phyloP scores from a whole-genome alignment of 164 flowering plant genomes.

The Chimonanthus praecox region DNA sequence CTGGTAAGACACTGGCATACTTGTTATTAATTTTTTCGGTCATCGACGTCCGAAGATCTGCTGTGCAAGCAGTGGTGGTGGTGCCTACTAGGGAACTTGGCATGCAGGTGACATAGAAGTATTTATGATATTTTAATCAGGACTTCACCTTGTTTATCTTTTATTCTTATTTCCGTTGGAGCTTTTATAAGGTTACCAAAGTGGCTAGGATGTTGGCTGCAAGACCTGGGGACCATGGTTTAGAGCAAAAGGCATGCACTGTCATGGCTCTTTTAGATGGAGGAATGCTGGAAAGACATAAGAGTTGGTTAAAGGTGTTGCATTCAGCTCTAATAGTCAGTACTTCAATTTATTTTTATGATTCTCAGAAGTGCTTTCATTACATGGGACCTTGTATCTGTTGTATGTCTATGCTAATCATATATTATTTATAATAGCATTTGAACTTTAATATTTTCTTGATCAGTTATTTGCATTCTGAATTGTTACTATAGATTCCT shows the following conservation, averaged over 20 bases:
- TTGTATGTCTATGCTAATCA: too few species aligned
- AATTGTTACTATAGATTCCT: too few species aligned
- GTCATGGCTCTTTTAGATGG: conserved; percentile 95
- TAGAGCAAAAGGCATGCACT: conserved; percentile 43
- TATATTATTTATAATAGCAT: background rate
- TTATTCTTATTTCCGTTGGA: conserved; percentile 1
- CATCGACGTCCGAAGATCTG: conserved; percentile 48
- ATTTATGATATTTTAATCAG: background rate
- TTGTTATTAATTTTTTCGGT: conserved; percentile 65
- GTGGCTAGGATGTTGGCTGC: conserved; percentile 82
- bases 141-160: background rate
- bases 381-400: background rate
- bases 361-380: background rate
- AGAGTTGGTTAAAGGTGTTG: conserved; percentile 82
- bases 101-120: conserved; percentile 59
- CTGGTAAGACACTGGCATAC: conserved; percentile 94
- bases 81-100: conserved; percentile 98
- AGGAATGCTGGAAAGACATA: conserved; percentile 81
- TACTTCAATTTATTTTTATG: too few species aligned
- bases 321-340: background rate
- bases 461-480: too few species aligned
- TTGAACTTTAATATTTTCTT: background rate
- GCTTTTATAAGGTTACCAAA: conserved; percentile 57
- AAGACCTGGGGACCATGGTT: conserved; percentile 33
- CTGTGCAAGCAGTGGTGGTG: conserved; percentile 83